These are phyloP conservation scores for Plenodomus biglobosus DNA, from an alignment of 2,329 filamentous ascomycete genomes.

Conservation along the genomic window DNA sequence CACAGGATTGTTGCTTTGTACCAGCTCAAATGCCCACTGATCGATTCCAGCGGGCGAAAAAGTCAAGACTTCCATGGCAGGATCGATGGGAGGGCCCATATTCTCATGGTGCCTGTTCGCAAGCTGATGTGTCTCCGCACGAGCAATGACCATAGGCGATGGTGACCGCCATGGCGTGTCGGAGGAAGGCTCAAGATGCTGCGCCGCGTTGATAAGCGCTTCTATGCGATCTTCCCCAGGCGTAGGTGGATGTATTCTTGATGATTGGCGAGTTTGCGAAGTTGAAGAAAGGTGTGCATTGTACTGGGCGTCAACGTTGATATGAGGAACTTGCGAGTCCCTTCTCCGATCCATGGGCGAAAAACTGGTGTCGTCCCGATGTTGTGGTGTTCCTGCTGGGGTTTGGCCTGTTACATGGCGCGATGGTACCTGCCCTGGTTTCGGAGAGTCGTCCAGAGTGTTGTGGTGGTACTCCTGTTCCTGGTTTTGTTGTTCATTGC, in stretches of 20 bases:
- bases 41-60: slow-evolving; percentile 41
- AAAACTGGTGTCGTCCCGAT: slow-evolving; percentile 27
- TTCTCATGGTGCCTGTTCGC: slow-evolving; percentile 32
- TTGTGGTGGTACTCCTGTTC: slow-evolving; percentile 17
- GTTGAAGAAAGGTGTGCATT: slow-evolving; percentile 15
- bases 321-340: slow-evolving; percentile 26
- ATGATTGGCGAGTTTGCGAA: slow-evolving; percentile 15
- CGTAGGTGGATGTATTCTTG: slow-evolving; percentile 22
- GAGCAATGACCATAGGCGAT: slow-evolving; percentile 34
- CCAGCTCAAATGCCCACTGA: slow-evolving; percentile 43
- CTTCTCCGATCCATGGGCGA: slow-evolving; percentile 31
- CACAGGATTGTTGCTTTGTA: slow-evolving; percentile 41
- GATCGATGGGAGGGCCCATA: slow-evolving; percentile 43
- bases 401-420: slow-evolving; percentile 23
- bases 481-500: slow-evolving; percentile 31
- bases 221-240: slow-evolving; percentile 41
- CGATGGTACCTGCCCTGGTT: slow-evolving; percentile 14
- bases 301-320: slow-evolving; percentile 23
- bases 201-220: slow-evolving; percentile 43
- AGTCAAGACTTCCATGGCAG: slow-evolving; percentile 41
- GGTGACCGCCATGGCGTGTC: slow-evolving; percentile 42
- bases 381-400: slow-evolving; percentile 22
- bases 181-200: slow-evolving; percentile 37
- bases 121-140: slow-evolving; percentile 24
- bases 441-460: slow-evolving; percentile 20